These are phyloP conservation scores for Jimgerdemannia flammicorona DNA, from an alignment of 192 early-diverging fungal species.

Conservation along the genomic window DNA sequence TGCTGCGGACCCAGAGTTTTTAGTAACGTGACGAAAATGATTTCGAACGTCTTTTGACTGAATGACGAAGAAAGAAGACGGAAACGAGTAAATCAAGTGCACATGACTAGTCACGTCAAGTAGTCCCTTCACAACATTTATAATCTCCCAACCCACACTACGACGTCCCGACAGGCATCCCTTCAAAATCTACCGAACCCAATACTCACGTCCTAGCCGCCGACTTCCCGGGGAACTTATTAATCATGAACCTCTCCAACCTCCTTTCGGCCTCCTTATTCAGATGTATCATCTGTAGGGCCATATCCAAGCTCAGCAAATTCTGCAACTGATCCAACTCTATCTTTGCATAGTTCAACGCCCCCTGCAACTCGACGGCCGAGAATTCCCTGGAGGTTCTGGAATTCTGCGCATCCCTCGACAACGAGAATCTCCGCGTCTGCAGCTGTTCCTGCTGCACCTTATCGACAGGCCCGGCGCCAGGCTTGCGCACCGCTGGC, in stretches of 20 bases:
- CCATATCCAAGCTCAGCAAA: conserved; percentile 74
- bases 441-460: neutral
- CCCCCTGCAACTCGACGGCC: neutral
- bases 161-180: neutral
- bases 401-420: neutral
- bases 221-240: too few relatives aligned
- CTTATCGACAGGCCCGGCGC: neutral
- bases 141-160: neutral
- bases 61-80: too few relatives aligned
- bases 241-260: conserved; percentile 46
- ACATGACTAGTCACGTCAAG: too few relatives aligned
- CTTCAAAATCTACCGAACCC: neutral
- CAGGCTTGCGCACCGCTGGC: too few relatives aligned
- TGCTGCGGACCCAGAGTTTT: conserved; percentile 69
- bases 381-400: neutral
- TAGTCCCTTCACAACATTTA: too few relatives aligned
- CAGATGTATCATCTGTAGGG: conserved; percentile 80
- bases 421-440: neutral
- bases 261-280: conserved; percentile 78
- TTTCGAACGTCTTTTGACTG: conserved; percentile 72
- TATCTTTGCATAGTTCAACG: conserved; percentile 52
- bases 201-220: too few relatives aligned
- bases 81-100: too few relatives aligned
- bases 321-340: conserved; percentile 53
- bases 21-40: conserved; percentile 72